These are phyloP conservation scores for Hypoxylon sp. DNA, from an alignment of 2,329 filamentous ascomycete species.

Conservation along the genomic window DNA sequence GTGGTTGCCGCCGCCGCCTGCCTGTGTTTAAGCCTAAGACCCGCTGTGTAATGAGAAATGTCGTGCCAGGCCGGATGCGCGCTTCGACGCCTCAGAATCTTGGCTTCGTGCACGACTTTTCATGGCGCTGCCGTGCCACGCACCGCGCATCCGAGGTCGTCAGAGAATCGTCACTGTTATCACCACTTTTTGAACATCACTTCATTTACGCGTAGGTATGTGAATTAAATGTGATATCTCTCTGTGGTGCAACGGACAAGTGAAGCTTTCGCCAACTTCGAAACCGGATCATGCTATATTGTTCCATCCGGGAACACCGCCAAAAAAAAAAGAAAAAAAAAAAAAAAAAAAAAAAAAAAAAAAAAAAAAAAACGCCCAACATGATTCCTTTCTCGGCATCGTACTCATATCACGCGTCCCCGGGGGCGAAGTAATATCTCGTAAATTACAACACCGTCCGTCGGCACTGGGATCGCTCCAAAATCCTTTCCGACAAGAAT, in stretches of 20 bases:
- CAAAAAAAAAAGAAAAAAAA: too few relatives aligned
- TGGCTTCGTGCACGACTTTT: slow-evolving; percentile 13
- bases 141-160: slow-evolving; percentile 22
- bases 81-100: background rate
- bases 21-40: background rate
- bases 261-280: background rate
- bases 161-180: slow-evolving; percentile 25
- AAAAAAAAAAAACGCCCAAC: slow-evolving; percentile 37
- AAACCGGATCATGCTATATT: slow-evolving; percentile 18
- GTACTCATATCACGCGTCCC: slow-evolving; percentile 12
- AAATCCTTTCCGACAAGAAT: background rate
- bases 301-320: slow-evolving; percentile 23
- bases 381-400: slow-evolving; percentile 5
- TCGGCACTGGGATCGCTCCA: slow-evolving; percentile 15
- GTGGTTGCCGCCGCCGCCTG: slow-evolving; percentile 8
- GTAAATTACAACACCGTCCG: background rate
- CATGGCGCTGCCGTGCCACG: slow-evolving; percentile 25
- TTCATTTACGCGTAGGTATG: slow-evolving; percentile 11
- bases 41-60: slow-evolving; percentile 2
- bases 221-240: slow-evolving; percentile 5
- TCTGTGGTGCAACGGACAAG: slow-evolving; percentile 13
- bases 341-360: too few relatives aligned
- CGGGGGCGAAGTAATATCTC: background rate
- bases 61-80: slow-evolving; percentile 11
- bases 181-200: background rate